Base-by-base conservation (phyloP, 208 protist species). In the Trypanosoma scelopori region DNA sequence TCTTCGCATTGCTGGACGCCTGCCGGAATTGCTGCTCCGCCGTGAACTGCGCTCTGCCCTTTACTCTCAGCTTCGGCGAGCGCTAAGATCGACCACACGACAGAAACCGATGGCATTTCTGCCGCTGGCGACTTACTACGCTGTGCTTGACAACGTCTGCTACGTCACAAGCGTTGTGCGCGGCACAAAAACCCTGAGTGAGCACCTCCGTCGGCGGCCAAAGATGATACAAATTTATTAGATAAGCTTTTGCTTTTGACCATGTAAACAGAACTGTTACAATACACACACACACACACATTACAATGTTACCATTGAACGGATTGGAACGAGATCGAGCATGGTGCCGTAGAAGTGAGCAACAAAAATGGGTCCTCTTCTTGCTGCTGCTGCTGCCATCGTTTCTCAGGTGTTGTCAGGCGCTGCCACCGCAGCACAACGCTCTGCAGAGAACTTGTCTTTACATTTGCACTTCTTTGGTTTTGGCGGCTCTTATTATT, bases 131-230 rank as follows among this genome's bases (percentile, higher is more conserved):
- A 71, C 69, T 18, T 74, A 75, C 39, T 48, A 51, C 16, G 59
- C 71, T 12, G 76, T 90, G 15, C 52, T 90, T 28, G 74, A 90
- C 60, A 93, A 93, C 61, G 73, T 79, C 7, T 93, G 87, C 66
- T 86, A 81, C 49, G 51, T 90, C 30, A 82, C 84, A 11, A 81
- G 83, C 57, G 55, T 79, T 4, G 66, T 93, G 37, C 87, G 78
- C 16, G 69, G 76, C 43, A 71, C 79, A 53, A 47, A 48, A 9
- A 70, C 57, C 56, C 52, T 93, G 22, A 73, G 71, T 11, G 70
- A 79, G 0, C 87, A 93, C 61, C 53, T 93, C 37, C 50, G 28
- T 35, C 52, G 48, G 37, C 73, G 74, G 4, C 16, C 30, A 37
- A 57, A 57, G n/a, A 53, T 55, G 12, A 64, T 89, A 25, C 51